Evolutionary conservation across 2,329 filamentous ascomycete species (phyloP), one percentile per base, ranked within the genome.

Genomic region (Colletotrichum brevisporum): DNA sequence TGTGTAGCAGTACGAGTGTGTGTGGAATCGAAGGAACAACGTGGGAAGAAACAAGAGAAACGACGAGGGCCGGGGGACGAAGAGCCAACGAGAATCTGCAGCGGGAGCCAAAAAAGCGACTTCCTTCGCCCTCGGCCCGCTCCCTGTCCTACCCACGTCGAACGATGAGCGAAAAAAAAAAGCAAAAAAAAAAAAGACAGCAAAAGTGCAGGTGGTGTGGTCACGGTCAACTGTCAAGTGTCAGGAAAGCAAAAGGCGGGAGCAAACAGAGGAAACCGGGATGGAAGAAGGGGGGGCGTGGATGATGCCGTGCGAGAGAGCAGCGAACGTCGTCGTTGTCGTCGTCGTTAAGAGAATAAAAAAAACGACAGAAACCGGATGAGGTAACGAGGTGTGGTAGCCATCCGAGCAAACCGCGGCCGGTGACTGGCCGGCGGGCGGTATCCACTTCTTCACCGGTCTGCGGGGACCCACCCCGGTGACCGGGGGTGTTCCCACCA

Each of bases 361-460:
- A 36, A 63, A 57, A 39, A 48, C 61, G 58, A 62, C 21, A 16
- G 47, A 5, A 31, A 41, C 36, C 47, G 36, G 21, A 27, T 5
- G 47, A 48, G 18, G 39, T 13, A 18, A 31, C 6, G 21, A n/a
- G 59, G 65, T 61, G 67, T 69, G 67, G 67, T 56, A 41, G 39
- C 47, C n/a, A 50, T 10, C 47, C 47, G 12, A n/a, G 13, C n/a
- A 50, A 48, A 47, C 55, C 31, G 6, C 55, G 55, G 18, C 67
- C 55, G 62, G 62, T 69, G 67, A 69, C 67, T 69, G 67, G 67
- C 62, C 66, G 67, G 47, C 21, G 52, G 31, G 51, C 12, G 16
- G 63, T 47, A 54, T 55, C 67, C 67, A 70, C 67, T 63, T 68
- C 67, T 63, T 70, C 56, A 70, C 67, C 67, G 67, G 57, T 70